Evolutionary conservation across 169 alveolate genomes (phyloP), one percentile per base, ranked within the genome.

Genomic region (Cyclospora cayetanensis): DNA sequence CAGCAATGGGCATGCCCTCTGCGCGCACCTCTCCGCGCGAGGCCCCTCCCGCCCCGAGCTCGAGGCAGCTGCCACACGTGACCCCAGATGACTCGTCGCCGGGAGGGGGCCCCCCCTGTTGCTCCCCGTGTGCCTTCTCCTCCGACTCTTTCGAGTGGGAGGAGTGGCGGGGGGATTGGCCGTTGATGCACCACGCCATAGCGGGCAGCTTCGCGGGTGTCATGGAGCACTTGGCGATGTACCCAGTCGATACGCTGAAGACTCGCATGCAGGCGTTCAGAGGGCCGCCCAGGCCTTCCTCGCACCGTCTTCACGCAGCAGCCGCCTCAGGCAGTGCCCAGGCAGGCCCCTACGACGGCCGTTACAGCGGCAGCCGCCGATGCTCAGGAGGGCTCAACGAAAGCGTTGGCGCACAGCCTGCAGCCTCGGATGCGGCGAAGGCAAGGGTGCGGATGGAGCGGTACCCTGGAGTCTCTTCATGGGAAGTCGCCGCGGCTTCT

Each of bases 151-250:
- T 93, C 35, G 93, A 90, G 42, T 90, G 95, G 94, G 94, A 90
- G 70, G 92, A 80, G 37, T 93, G 94, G 94, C 85, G 72, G 55
- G 99, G 99, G 9, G 99, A 97, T 53, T 91, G 95, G 42, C 98
- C 98, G 39, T 95, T 97, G 35, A 94, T 97, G 97, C 96, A 96
- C 90, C 99, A 98, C 80, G 98, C 98, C 80, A 88, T 97, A 41
- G 98, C 99, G 74, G 99, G 99, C 39, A 98, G 99, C 84, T 84
- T 93, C 41, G 99, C 99, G n/a, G 99, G 99, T 25, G 94, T 98
- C n/a, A 97, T 97, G 97, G 99, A 99, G 70, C 99, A 99, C 94
- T 91, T 97, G 29, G 96, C 97, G 25, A 95, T 98, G 97, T 98
- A 97, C 92, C 99, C 99, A 4, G 84, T 99, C 39, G 99, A 99